A percentile compares a stretch with the other conserved stretches of the same genome.
Evolutionary conservation across 345 rosid species (phyloP).

Genomic region (Eucalyptus curtisii): DNA sequence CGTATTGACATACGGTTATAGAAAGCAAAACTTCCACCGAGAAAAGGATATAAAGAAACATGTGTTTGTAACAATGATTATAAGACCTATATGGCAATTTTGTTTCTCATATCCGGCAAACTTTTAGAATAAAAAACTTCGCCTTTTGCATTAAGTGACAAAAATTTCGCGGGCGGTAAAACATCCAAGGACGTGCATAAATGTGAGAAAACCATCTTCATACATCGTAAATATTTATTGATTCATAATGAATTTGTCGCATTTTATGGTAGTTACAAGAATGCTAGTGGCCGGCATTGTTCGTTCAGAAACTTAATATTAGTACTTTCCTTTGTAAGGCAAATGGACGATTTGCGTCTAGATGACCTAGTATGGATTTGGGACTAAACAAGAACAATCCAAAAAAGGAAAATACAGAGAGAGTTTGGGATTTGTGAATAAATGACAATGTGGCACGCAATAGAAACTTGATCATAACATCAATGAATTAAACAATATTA

Average conservation of each 20-base stretch:
- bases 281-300: rapidly evolving
- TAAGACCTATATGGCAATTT: background rate
- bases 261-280: background rate
- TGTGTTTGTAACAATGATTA: background rate
- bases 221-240: background rate
- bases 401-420: background rate
- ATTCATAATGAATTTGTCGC: background rate
- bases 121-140: background rate
- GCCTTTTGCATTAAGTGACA: background rate
- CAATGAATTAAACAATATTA: background rate
- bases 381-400: background rate
- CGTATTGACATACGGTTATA: background rate
- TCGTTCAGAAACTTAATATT: background rate
- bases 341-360: background rate
- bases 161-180: background rate
- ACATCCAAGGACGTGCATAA: background rate
- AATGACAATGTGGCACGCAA: background rate
- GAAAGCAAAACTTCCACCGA: background rate
- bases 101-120: background rate
- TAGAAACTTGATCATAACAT: background rate
- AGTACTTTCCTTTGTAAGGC: background rate
- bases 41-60: background rate
- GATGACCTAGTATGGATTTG: background rate
- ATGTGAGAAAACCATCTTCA: background rate
- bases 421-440: background rate